These are phyloP conservation scores for Phaffia tasmanica DNA, from an alignment of 768 basidiomycete genomes.

Conservation along the genomic window DNA sequence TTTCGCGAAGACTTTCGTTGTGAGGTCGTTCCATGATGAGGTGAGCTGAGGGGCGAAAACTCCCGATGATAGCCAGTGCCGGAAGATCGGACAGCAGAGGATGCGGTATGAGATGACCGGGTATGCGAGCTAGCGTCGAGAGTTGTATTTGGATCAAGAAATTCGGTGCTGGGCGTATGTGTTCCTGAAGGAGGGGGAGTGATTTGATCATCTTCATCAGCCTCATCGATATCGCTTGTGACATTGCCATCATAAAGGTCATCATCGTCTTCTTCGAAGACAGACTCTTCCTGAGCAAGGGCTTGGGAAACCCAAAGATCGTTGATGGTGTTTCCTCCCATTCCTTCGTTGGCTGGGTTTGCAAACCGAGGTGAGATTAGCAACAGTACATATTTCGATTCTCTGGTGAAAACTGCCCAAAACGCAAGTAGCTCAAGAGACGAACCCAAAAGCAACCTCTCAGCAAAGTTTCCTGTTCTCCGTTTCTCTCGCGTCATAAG, in stretches of 20 bases:
- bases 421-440: conserved; percentile 2
- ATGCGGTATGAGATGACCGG: background rate
- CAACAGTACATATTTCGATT: background rate
- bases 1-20: conserved; percentile 29
- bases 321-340: conserved; percentile 74
- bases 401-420: background rate
- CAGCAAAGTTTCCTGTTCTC: conserved; percentile 49
- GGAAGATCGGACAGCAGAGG: conserved; percentile 1
- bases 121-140: background rate
- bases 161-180: background rate
- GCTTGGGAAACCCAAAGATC: conserved; percentile 97
- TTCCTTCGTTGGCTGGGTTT: conserved; percentile 70
- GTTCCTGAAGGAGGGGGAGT: conserved; percentile 3
- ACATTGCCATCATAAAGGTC: conserved; percentile 53
- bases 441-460: conserved; percentile 59
- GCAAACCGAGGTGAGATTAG: background rate
- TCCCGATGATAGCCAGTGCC: conserved; percentile 1
- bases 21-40: conserved; percentile 21
- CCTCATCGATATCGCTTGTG: conserved; percentile 36
- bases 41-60: background rate
- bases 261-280: conserved; percentile 51
- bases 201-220: conserved; percentile 34
- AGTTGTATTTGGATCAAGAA: background rate
- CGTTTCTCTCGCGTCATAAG: conserved; percentile 43
- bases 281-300: conserved; percentile 63